A percentile compares a stretch with the other conserved stretches of the same genome.
Evolutionary conservation across 2,329 filamentous ascomycete genomes (phyloP).

Genomic region (Fusarium luffae): DNA sequence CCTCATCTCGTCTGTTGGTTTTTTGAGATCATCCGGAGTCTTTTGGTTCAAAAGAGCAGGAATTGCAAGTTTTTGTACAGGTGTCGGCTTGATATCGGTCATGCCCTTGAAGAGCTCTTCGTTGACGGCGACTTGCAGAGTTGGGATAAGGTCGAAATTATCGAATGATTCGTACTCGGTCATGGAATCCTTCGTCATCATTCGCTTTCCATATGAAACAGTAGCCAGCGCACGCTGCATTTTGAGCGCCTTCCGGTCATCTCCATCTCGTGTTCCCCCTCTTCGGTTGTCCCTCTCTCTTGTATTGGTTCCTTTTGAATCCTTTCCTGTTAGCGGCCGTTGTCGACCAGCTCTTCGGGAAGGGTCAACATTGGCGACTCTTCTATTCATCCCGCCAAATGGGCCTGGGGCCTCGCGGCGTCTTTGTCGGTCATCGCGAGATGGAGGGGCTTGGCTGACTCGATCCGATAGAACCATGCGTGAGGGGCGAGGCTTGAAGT

Average conservation of each 20-base stretch:
- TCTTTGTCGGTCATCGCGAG: slow-evolving; percentile 50
- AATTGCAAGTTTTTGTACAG: slow-evolving; percentile 89
- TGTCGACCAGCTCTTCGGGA: slow-evolving; percentile 34
- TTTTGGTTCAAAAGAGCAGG: slow-evolving; percentile 77
- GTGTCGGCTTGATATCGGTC: slow-evolving; percentile 82
- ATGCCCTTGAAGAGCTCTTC: slow-evolving; percentile 80
- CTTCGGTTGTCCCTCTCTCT: slow-evolving; percentile 48
- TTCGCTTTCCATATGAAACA: slow-evolving; percentile 77
- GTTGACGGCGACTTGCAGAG: slow-evolving; percentile 75
- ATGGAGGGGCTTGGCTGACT: slow-evolving; percentile 57
- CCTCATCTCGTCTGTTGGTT: slow-evolving; percentile 54
- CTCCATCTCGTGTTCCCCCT: slow-evolving; percentile 50
- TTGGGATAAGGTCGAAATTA: slow-evolving; percentile 79
- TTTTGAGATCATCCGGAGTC: slow-evolving; percentile 41
- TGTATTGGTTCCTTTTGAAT: slow-evolving; percentile 39
- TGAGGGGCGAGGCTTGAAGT: slow-evolving; percentile 57
- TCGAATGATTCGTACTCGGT: slow-evolving; percentile 81
- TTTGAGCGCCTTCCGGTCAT: slow-evolving; percentile 80
- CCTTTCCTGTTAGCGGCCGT: slow-evolving; percentile 24
- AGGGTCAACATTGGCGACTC: slow-evolving; percentile 55
- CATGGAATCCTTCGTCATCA: slow-evolving; percentile 65
- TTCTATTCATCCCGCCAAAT: slow-evolving; percentile 68
- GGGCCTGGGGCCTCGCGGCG: slow-evolving; percentile 59
- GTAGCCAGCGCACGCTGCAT: slow-evolving; percentile 87
- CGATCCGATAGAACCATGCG: slow-evolving; percentile 69